These are phyloP conservation scores for Datura wrightii DNA, from an alignment of 257 asterid genomes.

Conservation along the genomic window DNA sequence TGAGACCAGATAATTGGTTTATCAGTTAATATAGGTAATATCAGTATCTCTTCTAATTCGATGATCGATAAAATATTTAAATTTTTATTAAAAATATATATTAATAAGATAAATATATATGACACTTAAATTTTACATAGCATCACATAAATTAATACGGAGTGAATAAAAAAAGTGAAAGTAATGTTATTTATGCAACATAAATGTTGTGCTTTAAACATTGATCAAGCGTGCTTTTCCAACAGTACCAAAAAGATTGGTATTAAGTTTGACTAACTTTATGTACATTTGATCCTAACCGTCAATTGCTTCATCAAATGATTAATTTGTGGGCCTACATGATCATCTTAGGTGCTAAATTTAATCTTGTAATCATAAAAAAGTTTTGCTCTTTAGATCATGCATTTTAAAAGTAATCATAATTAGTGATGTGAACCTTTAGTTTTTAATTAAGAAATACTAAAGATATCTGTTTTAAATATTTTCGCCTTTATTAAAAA, in stretches of 20 bases:
- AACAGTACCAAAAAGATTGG: slow-evolving; percentile 35
- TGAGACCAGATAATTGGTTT: background rate
- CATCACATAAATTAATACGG: background rate
- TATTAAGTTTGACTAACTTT: slow-evolving; percentile 44
- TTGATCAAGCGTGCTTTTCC: slow-evolving; percentile 22
- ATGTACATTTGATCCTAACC: slow-evolving; percentile 37
- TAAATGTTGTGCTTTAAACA: slow-evolving; percentile 27
- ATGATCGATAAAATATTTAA: no score
- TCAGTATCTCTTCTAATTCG: background rate
- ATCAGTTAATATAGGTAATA: background rate
- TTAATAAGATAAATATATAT: background rate
- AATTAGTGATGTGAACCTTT: background rate
- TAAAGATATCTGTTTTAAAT: background rate
- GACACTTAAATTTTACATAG: background rate
- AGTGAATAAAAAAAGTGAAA: background rate
- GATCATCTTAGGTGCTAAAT: background rate
- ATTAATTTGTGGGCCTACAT: slow-evolving; percentile 38
- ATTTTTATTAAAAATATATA: no score
- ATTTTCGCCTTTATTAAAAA: no score
- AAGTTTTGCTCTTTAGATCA: background rate
- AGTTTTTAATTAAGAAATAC: background rate
- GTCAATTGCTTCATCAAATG: slow-evolving; percentile 40
- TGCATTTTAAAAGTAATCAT: background rate
- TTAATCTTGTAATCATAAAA: background rate
- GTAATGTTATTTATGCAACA: slow-evolving; percentile 18